Percentiles rank a stretch among this genome's conserved stretches.
Conservation (phyloP, 257 asterid species). For the Henckelia pumila region DNA sequence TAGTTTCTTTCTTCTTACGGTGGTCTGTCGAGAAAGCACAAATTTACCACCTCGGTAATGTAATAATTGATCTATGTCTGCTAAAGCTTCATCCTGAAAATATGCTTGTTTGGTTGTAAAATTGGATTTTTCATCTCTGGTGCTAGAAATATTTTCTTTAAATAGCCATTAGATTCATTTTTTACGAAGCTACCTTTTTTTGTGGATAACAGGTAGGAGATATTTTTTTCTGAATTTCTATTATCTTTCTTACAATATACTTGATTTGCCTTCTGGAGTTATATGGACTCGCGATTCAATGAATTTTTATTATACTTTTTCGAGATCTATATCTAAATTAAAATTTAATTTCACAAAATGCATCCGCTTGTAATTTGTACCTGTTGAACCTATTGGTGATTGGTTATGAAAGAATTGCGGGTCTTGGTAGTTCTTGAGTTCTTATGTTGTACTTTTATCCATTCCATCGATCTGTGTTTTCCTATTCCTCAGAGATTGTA, state of each 20-base stretch:
- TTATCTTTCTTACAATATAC: background rate
- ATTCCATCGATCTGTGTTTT: background rate
- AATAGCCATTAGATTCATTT: background rate
- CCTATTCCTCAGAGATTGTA: background rate
- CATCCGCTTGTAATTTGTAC: background rate
- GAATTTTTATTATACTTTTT: background rate
- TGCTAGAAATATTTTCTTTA: conserved; percentile 12
- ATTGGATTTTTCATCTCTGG: background rate
- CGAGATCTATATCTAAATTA: background rate
- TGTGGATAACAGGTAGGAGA: background rate
- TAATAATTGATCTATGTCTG: background rate
- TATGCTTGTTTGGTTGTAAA: background rate
- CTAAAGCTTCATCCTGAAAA: conserved; percentile 1
- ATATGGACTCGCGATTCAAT: background rate
- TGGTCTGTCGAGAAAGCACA: conserved; percentile 9
- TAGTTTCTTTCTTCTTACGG: conserved; percentile 1
- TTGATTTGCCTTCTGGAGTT: background rate
- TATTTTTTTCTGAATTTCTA: background rate
- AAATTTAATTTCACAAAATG: conserved; percentile 1
- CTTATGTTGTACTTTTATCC: background rate
- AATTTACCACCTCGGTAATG: background rate
- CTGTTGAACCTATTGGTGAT: background rate
- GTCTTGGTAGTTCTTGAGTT: background rate
- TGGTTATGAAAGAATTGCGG: background rate
- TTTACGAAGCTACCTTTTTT: background rate